Percentiles rank a stretch among this genome's conserved stretches.
phyloP scores from a whole-genome alignment of 2,329 filamentous ascomycete species.

The Gaeumannomyces sp. region DNA sequence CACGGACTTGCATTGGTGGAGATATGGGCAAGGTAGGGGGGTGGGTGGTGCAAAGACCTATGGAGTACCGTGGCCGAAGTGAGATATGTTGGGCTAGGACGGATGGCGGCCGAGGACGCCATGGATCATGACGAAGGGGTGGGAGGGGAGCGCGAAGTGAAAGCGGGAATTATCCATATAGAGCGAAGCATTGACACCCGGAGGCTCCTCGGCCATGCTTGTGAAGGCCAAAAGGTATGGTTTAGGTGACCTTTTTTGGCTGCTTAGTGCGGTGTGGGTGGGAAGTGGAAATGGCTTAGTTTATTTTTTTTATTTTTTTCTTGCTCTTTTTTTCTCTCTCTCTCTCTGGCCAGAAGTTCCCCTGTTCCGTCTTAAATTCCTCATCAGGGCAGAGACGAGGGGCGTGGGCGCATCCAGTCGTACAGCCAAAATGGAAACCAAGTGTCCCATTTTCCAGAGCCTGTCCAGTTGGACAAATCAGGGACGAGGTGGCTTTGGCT shows the following conservation, averaged over 20 bases:
- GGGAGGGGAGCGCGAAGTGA: neutral
- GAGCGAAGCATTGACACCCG: neutral
- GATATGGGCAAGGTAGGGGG: neutral
- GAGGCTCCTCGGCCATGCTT: neutral
- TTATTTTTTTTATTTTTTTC: neutral
- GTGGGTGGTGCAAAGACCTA: neutral
- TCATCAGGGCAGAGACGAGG: neutral
- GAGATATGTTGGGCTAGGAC: neutral
- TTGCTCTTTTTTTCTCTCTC: neutral
- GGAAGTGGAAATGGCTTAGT: neutral
- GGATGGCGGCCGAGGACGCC: neutral
- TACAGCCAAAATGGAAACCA: constrained; percentile 7
- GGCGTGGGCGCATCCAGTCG: constrained; percentile 6
- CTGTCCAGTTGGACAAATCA: constrained; percentile 9
- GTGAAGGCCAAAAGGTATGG: neutral
- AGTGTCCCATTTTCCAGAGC: neutral
- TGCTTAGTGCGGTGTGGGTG: constrained; percentile 1
- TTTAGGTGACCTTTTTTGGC: neutral
- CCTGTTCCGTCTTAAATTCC: neutral
- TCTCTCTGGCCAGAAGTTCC: neutral
- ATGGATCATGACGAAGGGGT: constrained; percentile 1
- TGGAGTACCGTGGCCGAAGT: neutral
- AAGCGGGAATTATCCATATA: neutral
- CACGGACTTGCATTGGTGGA: constrained; percentile 25
- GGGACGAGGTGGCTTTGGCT: constrained; percentile 2